phyloP scores from a whole-genome alignment of 306 rosid species.

The Quercus robur region DNA sequence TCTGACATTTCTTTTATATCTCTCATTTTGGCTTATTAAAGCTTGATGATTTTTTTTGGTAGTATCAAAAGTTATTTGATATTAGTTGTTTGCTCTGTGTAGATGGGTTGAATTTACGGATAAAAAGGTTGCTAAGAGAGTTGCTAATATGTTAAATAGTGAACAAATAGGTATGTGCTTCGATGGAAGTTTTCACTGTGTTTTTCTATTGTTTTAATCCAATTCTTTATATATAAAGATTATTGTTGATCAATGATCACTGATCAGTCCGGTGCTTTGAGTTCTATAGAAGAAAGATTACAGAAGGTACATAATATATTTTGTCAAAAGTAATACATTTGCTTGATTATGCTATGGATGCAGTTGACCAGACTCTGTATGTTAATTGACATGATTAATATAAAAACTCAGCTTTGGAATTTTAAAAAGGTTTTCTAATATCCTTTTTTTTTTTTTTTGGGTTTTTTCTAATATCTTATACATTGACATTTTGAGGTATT shows the following conservation, averaged over 20 bases:
- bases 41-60: background rate
- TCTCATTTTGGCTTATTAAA: slow-evolving; percentile 12
- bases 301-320: slow-evolving; percentile 53
- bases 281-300: slow-evolving; percentile 64
- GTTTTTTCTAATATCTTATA: background rate
- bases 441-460: background rate
- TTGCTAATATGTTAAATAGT: slow-evolving; percentile 76
- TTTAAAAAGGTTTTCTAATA: background rate
- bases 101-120: slow-evolving; percentile 88
- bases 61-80: slow-evolving; percentile 5
- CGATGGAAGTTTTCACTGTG: background rate
- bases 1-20: background rate
- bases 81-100: slow-evolving; percentile 19
- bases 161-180: slow-evolving; percentile 72
- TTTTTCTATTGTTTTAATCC: background rate
- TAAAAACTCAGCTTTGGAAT: background rate
- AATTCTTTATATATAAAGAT: background rate
- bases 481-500: background rate
- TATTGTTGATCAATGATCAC: slow-evolving; percentile 32
- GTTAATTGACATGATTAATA: too few species aligned
- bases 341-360: background rate
- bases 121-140: slow-evolving; percentile 75
- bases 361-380: too few species aligned
- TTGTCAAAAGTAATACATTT: background rate
- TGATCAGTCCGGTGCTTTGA: slow-evolving; percentile 67